phyloP scores from a whole-genome alignment of 2,329 filamentous ascomycete species.

The Thyridium curvatum region DNA sequence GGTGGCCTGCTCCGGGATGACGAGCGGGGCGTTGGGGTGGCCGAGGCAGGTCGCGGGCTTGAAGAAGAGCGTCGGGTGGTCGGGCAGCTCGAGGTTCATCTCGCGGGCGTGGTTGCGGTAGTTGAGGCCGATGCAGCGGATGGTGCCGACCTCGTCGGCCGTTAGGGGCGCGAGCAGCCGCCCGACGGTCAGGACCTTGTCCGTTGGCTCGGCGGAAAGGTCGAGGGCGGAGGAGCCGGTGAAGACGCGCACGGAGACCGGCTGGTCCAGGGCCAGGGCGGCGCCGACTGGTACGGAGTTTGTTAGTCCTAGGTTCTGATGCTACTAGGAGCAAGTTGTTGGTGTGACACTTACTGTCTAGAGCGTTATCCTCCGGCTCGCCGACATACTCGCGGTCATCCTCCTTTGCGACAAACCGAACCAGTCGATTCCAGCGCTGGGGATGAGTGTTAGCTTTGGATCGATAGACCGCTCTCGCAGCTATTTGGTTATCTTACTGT shows the following conservation, averaged over 20 bases:
- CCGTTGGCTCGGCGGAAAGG: slow-evolving; percentile 8
- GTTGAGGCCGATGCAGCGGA: slow-evolving; percentile 40
- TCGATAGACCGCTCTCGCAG: too few species aligned
- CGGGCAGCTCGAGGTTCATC: slow-evolving; percentile 26
- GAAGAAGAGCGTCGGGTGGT: slow-evolving; percentile 27
- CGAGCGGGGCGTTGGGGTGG: slow-evolving; percentile 20
- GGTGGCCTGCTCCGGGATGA: slow-evolving; percentile 24
- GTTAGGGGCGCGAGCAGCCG: slow-evolving; percentile 26
- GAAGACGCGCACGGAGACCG: too few species aligned
- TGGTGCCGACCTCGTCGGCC: slow-evolving; percentile 26
- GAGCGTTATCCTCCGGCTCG: neutral
- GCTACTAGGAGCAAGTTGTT: too few species aligned
- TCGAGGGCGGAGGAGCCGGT: too few species aligned
- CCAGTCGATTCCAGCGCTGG: slow-evolving; percentile 2
- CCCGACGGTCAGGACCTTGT: slow-evolving; percentile 17
- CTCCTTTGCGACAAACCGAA: slow-evolving; percentile 4
- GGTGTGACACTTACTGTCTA: neutral
- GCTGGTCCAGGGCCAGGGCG: slow-evolving; percentile 1
- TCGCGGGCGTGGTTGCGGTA: slow-evolving; percentile 33
- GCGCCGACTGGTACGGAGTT: slow-evolving; percentile 1
- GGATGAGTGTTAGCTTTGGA: too few species aligned
- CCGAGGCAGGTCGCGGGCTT: slow-evolving; percentile 28
- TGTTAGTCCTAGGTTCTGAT: too few species aligned
- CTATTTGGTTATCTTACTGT: too few species aligned
- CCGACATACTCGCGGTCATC: slow-evolving; percentile 3